Conservation (phyloP, 257 asterid species). For the Fraxinus excelsior region DNA sequence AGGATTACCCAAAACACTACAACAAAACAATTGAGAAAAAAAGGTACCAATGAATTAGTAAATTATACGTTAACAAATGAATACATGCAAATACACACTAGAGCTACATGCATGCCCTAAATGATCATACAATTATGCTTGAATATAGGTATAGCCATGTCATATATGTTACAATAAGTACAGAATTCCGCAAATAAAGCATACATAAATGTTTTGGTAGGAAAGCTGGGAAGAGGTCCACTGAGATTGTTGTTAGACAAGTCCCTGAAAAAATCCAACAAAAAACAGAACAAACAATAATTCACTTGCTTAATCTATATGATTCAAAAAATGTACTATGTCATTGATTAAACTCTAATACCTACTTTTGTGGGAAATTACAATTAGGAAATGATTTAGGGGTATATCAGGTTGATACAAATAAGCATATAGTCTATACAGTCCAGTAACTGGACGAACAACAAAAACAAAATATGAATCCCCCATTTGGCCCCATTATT, state of each 20-base stretch:
- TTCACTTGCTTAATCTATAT: slow-evolving; percentile 29
- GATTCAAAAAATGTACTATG: slow-evolving; percentile 11
- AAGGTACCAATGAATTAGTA: slow-evolving; percentile 12
- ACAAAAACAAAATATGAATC: slow-evolving; percentile 21
- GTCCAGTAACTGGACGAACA: background rate
- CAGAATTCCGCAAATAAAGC: slow-evolving; percentile 31
- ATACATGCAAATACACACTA: background rate
- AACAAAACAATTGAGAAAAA: slow-evolving; percentile 1
- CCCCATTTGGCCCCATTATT: too few species aligned
- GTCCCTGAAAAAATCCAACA: slow-evolving; percentile 65
- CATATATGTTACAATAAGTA: background rate
- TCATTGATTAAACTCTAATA: background rate
- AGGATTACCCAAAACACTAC: slow-evolving; percentile 81
- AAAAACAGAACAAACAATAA: slow-evolving; percentile 27
- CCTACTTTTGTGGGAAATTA: too few species aligned
- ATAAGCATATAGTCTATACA: background rate
- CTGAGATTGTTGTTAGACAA: slow-evolving; percentile 90
- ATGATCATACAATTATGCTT: slow-evolving; percentile 16
- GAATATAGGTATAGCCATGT: background rate
- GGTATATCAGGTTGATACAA: too few species aligned
- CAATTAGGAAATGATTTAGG: background rate
- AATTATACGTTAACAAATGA: background rate
- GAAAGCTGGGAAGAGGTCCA: slow-evolving; percentile 82
- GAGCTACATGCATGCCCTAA: slow-evolving; percentile 3
- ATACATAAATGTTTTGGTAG: slow-evolving; percentile 86